phyloP scores from a whole-genome alignment of 768 basidiomycete species.

The Leccinum pellstonianum region DNA sequence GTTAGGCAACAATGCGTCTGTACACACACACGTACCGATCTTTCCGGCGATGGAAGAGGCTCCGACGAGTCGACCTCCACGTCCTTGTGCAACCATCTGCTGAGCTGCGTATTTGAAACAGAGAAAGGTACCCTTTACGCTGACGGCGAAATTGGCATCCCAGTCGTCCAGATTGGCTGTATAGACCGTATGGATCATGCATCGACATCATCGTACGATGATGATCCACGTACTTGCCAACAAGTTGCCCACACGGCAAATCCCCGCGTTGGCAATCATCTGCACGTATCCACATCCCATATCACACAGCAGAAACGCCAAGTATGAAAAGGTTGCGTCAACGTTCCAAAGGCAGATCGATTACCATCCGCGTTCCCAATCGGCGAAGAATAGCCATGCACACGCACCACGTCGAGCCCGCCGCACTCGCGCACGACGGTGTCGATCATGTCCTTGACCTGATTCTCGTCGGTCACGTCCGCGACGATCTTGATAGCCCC shows the following conservation, averaged over 20 bases:
- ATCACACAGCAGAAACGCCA: neutral
- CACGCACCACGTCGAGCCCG: constrained; percentile 14
- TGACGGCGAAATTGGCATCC: constrained; percentile 30
- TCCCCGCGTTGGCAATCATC: constrained; percentile 18
- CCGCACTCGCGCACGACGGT: constrained; percentile 8
- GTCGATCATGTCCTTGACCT: constrained; percentile 17
- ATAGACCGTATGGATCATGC: neutral
- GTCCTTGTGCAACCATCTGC: constrained; percentile 25
- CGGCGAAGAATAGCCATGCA: neutral
- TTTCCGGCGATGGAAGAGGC: constrained; percentile 8
- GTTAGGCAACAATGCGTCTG: neutral
- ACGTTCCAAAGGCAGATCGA: neutral
- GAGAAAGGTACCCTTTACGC: constrained; percentile 22
- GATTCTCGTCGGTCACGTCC: constrained; percentile 4
- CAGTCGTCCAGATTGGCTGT: constrained; percentile 14
- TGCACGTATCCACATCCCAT: neutral
- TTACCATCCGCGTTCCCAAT: neutral
- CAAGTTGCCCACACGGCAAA: constrained; percentile 5
- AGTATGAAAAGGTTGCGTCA: neutral
- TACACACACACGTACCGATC: neutral
- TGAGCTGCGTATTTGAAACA: constrained; percentile 24
- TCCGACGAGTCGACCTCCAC: constrained; percentile 2
- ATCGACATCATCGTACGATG: neutral
- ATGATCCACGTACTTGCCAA: constrained; percentile 5
- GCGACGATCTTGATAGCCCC: neutral